Conservation (phyloP, 768 basidiomycete species). For the Agrocybe pediades region DNA sequence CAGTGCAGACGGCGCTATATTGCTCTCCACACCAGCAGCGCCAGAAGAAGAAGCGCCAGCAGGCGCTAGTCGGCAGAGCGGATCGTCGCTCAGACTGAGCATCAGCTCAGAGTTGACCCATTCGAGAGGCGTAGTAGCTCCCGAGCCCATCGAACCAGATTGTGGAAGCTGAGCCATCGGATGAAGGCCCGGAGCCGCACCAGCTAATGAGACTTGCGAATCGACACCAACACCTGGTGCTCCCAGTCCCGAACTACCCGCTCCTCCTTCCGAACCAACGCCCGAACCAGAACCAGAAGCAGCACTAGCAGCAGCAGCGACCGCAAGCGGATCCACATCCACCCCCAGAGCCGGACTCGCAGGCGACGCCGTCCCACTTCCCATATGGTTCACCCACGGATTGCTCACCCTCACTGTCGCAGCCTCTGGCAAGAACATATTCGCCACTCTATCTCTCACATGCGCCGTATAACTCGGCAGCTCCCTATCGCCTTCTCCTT, state of each 20-base stretch:
- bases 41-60: not conserved
- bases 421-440: conserved; percentile 68
- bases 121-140: conserved; percentile 54
- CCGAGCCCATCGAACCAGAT: conserved; percentile 35
- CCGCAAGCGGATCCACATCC: not conserved
- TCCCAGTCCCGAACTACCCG: no score
- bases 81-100: conserved; percentile 33
- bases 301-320: not conserved
- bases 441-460: conserved; percentile 86
- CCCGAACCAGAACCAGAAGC: not conserved
- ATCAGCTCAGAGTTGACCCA: conserved; percentile 89
- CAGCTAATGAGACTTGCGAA: not conserved
- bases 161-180: conserved; percentile 45
- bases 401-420: conserved; percentile 66
- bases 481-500: conserved; percentile 59
- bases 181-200: conserved; percentile 14
- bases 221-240: no score
- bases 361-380: not conserved
- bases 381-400: conserved; percentile 45
- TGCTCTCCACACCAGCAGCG: not conserved
- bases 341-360: conserved; percentile 1
- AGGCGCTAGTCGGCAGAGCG: conserved; percentile 11
- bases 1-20: not conserved
- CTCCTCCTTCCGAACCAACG: no score
- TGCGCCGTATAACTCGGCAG: conserved; percentile 91